phyloP scores from a whole-genome alignment of 768 basidiomycete genomes.

The Astraeus odoratus region DNA sequence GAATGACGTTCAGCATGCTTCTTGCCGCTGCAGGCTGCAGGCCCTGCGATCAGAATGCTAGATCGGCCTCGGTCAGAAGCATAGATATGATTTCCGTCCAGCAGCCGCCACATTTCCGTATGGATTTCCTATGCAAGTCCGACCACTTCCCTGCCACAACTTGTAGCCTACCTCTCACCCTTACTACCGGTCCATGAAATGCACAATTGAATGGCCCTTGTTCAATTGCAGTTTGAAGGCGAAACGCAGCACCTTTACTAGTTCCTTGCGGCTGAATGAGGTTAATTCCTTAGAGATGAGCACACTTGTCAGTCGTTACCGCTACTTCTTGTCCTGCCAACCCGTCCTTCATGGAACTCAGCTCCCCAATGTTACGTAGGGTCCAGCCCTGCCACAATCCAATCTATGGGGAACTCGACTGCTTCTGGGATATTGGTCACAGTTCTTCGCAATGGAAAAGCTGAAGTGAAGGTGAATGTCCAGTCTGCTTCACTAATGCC shows the following conservation, averaged over 20 bases:
- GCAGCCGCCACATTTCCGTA: slow-evolving; percentile 52
- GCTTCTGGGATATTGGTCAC: too few relatives aligned
- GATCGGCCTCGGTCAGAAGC: too few relatives aligned
- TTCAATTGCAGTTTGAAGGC: slow-evolving; percentile 53
- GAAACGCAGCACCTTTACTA: slow-evolving; percentile 40
- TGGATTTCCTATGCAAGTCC: slow-evolving; percentile 11
- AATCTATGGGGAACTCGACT: background rate
- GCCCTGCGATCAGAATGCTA: slow-evolving; percentile 49
- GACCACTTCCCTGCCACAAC: background rate
- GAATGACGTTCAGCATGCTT: slow-evolving; percentile 50
- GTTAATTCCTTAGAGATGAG: slow-evolving; percentile 48
- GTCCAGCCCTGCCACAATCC: too few relatives aligned
- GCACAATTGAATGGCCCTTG: slow-evolving; percentile 46
- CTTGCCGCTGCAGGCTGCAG: slow-evolving; percentile 50
- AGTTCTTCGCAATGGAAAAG: slow-evolving; percentile 37
- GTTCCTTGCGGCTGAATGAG: slow-evolving; percentile 36
- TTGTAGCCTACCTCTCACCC: slow-evolving; percentile 35
- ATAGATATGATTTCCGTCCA: slow-evolving; percentile 51
- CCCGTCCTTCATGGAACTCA: slow-evolving; percentile 40
- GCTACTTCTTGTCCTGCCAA: slow-evolving; percentile 47
- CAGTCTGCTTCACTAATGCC: slow-evolving; percentile 44
- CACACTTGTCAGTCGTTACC: slow-evolving; percentile 34
- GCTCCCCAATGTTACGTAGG: slow-evolving; percentile 12
- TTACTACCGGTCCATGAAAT: slow-evolving; percentile 50
- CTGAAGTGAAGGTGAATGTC: slow-evolving; percentile 44